These are phyloP conservation scores for Lactarius tabidus DNA, from an alignment of 768 basidiomycete genomes.

Conservation along the genomic window DNA sequence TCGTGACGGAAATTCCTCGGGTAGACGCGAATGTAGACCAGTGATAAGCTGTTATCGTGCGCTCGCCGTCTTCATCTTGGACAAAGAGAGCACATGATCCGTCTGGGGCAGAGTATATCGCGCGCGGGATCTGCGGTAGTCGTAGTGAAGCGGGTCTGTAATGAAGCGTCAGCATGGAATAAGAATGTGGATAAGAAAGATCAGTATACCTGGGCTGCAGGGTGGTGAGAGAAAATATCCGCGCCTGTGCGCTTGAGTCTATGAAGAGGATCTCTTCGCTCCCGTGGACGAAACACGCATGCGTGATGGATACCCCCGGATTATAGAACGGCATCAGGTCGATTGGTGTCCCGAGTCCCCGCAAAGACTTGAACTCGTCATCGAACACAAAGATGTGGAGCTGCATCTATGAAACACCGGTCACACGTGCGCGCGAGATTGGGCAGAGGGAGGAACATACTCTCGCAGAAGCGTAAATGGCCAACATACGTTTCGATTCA, in stretches of 20 bases:
- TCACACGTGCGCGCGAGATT: background rate
- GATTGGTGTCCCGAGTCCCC: constrained; percentile 40
- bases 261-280: constrained; percentile 52
- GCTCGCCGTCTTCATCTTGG: constrained; percentile 21
- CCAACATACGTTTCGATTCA: constrained; percentile 49
- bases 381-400: constrained; percentile 49
- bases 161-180: background rate
- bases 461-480: constrained; percentile 42
- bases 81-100: constrained; percentile 48
- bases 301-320: constrained; percentile 29
- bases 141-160: constrained; percentile 44
- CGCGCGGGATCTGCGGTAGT: constrained; percentile 36
- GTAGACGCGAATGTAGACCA: constrained; percentile 54
- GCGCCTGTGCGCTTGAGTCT: constrained; percentile 40
- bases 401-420: constrained; percentile 25
- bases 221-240: constrained; percentile 51
- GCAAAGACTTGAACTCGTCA: constrained; percentile 40
- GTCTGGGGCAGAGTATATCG: constrained; percentile 47
- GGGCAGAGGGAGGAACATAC: constrained; percentile 27
- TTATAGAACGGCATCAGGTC: constrained; percentile 45
- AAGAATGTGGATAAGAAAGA: background rate
- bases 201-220: constrained; percentile 46
- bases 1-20: constrained; percentile 38
- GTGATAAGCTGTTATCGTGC: constrained; percentile 43
- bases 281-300: constrained; percentile 45